Evolutionary conservation across 208 protist species (phyloP), one percentile per base, ranked within the genome.

Genomic region (Strigomonas culicis): DNA sequence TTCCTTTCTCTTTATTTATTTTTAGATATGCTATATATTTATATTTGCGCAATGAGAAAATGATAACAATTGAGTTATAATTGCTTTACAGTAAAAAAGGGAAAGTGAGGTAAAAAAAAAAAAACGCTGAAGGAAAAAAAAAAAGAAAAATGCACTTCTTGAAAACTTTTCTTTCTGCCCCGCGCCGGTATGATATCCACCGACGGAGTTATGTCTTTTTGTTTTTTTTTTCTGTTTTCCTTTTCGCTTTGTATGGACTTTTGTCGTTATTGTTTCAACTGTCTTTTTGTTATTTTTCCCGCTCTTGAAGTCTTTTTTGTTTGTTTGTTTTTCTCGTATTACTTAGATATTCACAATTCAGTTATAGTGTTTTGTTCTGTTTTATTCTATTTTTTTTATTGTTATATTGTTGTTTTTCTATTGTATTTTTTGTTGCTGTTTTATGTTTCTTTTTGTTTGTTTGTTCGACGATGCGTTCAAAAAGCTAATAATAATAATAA

Each of bases 211-310:
- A 17, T 13, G 36, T 13, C 8, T 63, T 22, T 24, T 66, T 63
- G 0, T 55, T 72, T 36, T 66, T 25, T 60, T 61, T 74, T 58
- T 50, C 43, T 56, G 47, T 31, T 66, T 60, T 57, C 24, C n/a
- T 21, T 25, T 56, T 6, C 50, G 50, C 36, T 4, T 4, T 22
- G n/a, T 21, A 6, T 4, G 24, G n/a, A 30, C 19, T 25, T 28
- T 28, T 59, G 15, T 34, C 8, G 46, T 22, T 58, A 4, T 66
- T 46, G 43, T 17, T 57, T 22, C 21, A 1, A 44, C 22, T 25
- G 2, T 58, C 36, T 72, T 19, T 41, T 41, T 41, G 36, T 41
- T 41, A 41, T 60, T 24, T 27, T 57, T 22, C 7, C 32, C 67
- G 36, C 44, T 36, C 34, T 60, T 65, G 46, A 17, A 6, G 8